phyloP scores from a whole-genome alignment of 129 eudicot species.

The Deinandra increscens region DNA sequence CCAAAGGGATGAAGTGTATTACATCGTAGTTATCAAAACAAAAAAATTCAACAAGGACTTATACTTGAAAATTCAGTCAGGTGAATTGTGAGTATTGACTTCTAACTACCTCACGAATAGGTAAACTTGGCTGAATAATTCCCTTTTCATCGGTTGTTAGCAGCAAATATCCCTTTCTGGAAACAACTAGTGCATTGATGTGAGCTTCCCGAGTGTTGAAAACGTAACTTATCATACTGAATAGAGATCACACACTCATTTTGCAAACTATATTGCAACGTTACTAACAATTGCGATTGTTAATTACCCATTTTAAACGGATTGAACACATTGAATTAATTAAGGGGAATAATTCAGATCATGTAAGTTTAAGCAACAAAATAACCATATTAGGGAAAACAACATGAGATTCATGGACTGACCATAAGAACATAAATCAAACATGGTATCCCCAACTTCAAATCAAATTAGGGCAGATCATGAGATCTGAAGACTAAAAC shows the following conservation, averaged over 20 bases:
- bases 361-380: neutral
- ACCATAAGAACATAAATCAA: neutral
- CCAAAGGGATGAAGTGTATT: neutral
- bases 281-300: neutral
- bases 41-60: neutral
- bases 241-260: neutral
- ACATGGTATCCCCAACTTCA: neutral
- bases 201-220: neutral
- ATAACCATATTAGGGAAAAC: neutral
- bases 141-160: neutral
- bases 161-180: neutral
- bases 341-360: neutral
- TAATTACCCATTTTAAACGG: neutral
- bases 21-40: neutral
- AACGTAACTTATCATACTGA: neutral
- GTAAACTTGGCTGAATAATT: neutral
- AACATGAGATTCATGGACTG: neutral
- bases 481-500: too few species aligned
- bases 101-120: neutral
- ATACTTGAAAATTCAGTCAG: neutral
- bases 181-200: neutral
- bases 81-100: neutral
- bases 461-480: neutral
- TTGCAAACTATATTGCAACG: neutral
- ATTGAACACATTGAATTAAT: neutral